Base-by-base conservation (phyloP, 1,284 basidiomycete genomes). In the Melampsora abietis-canadensis region DNA sequence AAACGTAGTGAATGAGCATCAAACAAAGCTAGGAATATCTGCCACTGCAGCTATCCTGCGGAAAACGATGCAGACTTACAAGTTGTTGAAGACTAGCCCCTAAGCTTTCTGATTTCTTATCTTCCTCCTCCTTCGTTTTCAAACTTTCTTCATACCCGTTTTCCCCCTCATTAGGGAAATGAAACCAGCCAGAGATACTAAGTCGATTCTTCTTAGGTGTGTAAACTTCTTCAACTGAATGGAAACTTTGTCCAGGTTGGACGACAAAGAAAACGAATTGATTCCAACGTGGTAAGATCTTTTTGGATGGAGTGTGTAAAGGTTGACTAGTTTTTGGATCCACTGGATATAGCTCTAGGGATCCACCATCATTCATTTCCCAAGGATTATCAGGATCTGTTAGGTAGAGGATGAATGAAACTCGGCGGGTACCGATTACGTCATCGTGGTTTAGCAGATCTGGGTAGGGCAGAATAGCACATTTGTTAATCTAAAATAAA, bases 391-490 rank as follows among this genome's bases (percentile, higher is more conserved):
- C 81, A 4, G 82, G 93, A 77, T 95, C 88, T 30, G 95, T 94
- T 84, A 98, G 90, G 84, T 98, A 98, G 67, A 98, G 89, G 82
- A 98, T 97, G 84, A 95, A 98, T 0, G 93, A 96, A 69, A 98
- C 91, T 67, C 94, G 88, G 47, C 95, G 90, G 2, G 93, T 89
- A 69, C 94, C 94, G 82, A 98, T 98, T 51, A 96, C 94, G 83
- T 98, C 95, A 87, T 97, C 94, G 84, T 97, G 94, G 81, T 94
- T 92, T 79, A 98, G 88, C 7, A 98, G 87, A 82, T 98, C 95
- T 80, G 94, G 94, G 10, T 10, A 40, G 14, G 91, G 19, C n/a
- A 44, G 37, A 10, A 46, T 8, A 27, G 30, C 34, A 30, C 34
- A 12, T 8, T 31, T 40, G 30, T 27, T 67, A n/a, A 34, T 31